These are phyloP conservation scores for Amphibolis antarctica DNA, from an alignment of 106 monocot genomes.

Conservation along the genomic window DNA sequence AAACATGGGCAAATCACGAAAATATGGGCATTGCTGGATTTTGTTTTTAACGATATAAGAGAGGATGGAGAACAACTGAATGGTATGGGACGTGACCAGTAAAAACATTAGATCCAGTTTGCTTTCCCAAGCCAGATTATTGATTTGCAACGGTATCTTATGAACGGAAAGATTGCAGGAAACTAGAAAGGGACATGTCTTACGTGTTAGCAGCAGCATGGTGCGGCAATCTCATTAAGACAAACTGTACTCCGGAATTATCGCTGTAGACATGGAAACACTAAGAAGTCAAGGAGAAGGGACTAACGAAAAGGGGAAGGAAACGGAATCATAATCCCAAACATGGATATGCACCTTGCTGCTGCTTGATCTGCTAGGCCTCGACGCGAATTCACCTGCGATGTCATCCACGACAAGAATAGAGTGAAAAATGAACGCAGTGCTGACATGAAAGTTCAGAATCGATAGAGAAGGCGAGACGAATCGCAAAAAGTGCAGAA, in stretches of 20 bases:
- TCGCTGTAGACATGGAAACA: conserved; percentile 24
- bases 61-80: neutral
- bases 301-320: neutral
- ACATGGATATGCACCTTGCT: neutral
- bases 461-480: too few relatives aligned
- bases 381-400: conserved; percentile 2
- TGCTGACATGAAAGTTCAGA: too few relatives aligned
- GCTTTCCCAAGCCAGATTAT: too few relatives aligned
- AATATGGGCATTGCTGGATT: neutral
- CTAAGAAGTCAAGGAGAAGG: neutral
- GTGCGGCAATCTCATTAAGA: conserved; percentile 26
- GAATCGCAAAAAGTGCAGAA: too few relatives aligned
- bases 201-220: conserved; percentile 22
- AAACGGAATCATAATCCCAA: neutral
- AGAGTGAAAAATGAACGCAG: neutral
- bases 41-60: too few relatives aligned
- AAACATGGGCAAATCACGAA: neutral
- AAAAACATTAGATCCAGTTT: too few relatives aligned
- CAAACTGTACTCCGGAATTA: conserved; percentile 31
- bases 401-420: neutral
- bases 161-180: neutral
- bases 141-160: neutral
- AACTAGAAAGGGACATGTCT: conserved; percentile 11
- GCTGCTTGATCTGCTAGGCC: conserved; percentile 1
- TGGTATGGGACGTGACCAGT: neutral